A percentile compares a stretch with the other conserved stretches of the same genome.
Conservation (phyloP, 306 rosid species). For the Neltuma alba region DNA sequence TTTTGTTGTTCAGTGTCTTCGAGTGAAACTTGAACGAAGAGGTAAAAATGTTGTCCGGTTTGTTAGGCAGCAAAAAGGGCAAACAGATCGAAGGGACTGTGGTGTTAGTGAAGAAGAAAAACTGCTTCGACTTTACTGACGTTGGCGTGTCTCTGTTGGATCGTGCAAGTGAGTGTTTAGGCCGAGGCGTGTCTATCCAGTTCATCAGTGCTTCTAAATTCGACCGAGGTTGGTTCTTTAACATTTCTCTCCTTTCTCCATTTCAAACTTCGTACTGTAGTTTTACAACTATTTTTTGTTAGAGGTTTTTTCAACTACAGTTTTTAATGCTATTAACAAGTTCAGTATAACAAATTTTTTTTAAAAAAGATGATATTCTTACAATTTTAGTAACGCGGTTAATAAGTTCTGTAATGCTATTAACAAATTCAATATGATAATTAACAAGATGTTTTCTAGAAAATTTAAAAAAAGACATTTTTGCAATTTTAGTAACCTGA, state of each 20-base stretch:
- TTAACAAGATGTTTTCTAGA: too few species aligned
- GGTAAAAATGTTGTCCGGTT: not conserved
- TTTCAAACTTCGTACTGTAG: too few species aligned
- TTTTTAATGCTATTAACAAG: too few species aligned
- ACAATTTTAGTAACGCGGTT: too few species aligned
- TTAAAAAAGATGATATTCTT: too few species aligned
- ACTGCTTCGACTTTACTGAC: slow-evolving; percentile 21
- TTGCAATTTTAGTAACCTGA: too few species aligned
- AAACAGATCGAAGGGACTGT: slow-evolving; percentile 26
- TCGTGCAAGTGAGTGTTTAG: slow-evolving; percentile 5
- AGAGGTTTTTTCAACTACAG: too few species aligned
- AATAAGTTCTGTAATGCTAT: too few species aligned
- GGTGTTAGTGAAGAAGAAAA: slow-evolving; percentile 40
- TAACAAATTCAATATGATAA: too few species aligned
- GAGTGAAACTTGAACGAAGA: not conserved
- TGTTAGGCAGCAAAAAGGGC: not conserved
- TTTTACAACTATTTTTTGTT: too few species aligned
- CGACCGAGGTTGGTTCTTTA: slow-evolving; percentile 16
- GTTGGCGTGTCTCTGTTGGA: not conserved
- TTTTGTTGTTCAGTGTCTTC: not conserved
- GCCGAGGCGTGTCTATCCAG: slow-evolving; percentile 22
- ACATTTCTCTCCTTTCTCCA: not conserved
- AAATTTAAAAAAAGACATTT: too few species aligned
- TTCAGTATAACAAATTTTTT: too few species aligned
- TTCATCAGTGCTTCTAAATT: slow-evolving; percentile 31